phyloP scores from a whole-genome alignment of 345 rosid genomes.

The Raphanus sativus region DNA sequence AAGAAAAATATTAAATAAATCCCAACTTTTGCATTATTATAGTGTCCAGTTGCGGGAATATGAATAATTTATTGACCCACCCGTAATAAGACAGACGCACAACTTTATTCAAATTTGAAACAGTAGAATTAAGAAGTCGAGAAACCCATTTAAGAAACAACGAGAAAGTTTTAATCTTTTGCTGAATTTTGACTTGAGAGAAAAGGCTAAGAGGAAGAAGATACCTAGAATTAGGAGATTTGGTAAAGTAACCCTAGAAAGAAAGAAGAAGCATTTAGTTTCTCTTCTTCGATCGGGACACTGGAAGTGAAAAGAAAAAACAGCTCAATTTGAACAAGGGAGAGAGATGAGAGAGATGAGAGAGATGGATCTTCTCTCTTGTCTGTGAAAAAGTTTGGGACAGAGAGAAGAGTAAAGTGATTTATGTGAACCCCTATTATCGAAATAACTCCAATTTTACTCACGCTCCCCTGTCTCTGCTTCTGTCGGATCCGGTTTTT shows the following conservation, averaged over 20 bases:
- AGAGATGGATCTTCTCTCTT: constrained; percentile 24
- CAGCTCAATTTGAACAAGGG: background rate
- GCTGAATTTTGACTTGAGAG: constrained; percentile 24
- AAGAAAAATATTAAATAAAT: too few species aligned
- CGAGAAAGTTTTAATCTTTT: background rate
- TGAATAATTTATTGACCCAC: too few species aligned
- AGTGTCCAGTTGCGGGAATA: too few species aligned
- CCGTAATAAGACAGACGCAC: too few species aligned
- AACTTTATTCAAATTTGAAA: too few species aligned
- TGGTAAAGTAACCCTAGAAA: constrained; percentile 13
- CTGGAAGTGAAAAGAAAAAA: constrained; percentile 17
- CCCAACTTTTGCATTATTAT: too few species aligned
- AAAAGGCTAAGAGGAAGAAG: constrained; percentile 18
- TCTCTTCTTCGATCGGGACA: constrained; percentile 14
- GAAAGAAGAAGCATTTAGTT: background rate
- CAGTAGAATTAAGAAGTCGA: too few species aligned
- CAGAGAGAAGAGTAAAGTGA: constrained; percentile 30
- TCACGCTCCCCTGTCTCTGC: constrained; percentile 31
- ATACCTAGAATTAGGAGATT: constrained; percentile 34
- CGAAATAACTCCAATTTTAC: constrained; percentile 30
- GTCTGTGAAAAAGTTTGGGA: constrained; percentile 28
- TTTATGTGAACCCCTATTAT: constrained; percentile 12
- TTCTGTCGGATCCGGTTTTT: constrained; percentile 34
- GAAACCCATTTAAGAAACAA: constrained; percentile 1
- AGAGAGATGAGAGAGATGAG: background rate